Base-by-base conservation (phyloP, 148 eudicot species). In the Limonium bicolor region DNA sequence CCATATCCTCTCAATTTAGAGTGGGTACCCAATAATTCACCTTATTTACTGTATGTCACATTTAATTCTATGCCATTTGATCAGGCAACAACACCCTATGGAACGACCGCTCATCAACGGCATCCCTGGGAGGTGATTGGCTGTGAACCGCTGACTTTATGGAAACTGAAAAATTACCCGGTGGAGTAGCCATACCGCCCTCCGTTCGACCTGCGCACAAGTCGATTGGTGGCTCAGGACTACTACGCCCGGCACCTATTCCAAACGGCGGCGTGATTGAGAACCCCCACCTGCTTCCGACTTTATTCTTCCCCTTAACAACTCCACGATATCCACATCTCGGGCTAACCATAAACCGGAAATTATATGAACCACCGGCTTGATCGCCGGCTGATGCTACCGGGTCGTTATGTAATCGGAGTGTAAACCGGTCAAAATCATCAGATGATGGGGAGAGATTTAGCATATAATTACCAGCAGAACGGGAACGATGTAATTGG, bases 281-380 rank as follows among this genome's bases (percentile, higher is more conserved):
- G 11, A 43, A 43, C 47, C 47, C 18, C 47, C 47, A 24, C 47
- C 19, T 42, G 24, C 46, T 22, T 10, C 24, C 44, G 9, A 2
- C 2, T 2, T 7, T 7, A 29, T 29, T 29, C 13, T 26, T 15
- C n/a, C 6, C 13, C 13, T 26, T 39, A n/a, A 23, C 22, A 3
- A 26, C 23, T 20, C 25, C 13, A 7, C 12, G 24, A 14, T 39
- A 39, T 1, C 20, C 47, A 28, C 29, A 43, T 25, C 31, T 43
- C 47, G 47, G 47, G 30, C 47, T 43, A 20, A 43, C 13, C n/a
- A n/a, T 7, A 43, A n/a, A 43, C 47, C 47, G 30, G 30, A 12
- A 1, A 43, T 18, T 23, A 23, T 43, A 1, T 23, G 15, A 31
- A 18, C 15, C 18, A 43, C 47, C 19, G 4, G 16, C 28, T 24